These are phyloP conservation scores for Pseudogymnoascus sp. DNA, from an alignment of 2,329 filamentous ascomycete species.

Conservation along the genomic window DNA sequence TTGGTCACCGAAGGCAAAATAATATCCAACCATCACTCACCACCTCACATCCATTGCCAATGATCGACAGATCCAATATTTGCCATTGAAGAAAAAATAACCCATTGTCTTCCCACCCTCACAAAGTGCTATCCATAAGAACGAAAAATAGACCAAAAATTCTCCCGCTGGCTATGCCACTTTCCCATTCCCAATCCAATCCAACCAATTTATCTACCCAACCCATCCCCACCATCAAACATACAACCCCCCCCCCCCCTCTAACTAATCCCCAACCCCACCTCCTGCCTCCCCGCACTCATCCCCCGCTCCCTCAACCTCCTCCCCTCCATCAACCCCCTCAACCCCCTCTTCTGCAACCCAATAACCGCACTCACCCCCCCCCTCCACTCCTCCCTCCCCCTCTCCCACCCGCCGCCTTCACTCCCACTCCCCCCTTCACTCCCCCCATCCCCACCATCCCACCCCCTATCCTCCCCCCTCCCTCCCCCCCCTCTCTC, in stretches of 20 bases:
- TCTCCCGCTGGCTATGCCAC: slow-evolving; percentile 4
- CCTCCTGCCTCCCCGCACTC: slow-evolving; percentile 21
- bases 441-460: no score
- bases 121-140: not conserved
- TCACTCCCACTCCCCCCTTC: no score
- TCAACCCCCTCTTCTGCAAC: slow-evolving; percentile 82
- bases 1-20: no score
- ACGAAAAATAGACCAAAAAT: not conserved
- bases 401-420: not conserved
- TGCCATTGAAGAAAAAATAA: not conserved
- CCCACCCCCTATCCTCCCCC: no score
- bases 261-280: not conserved
- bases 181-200: not conserved
- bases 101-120: not conserved
- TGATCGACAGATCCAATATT: not conserved
- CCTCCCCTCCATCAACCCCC: slow-evolving; percentile 90
- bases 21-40: not conserved
- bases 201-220: not conserved
- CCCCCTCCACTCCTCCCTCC: slow-evolving; percentile 29
- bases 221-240: not conserved
- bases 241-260: not conserved
- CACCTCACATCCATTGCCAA: not conserved
- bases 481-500: no score
- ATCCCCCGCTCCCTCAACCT: slow-evolving; percentile 66
- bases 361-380: slow-evolving; percentile 79